Percentiles rank a stretch among this genome's conserved stretches.
Conservation (phyloP, 2,329 filamentous ascomycete genomes). For the Apiospora rasikravindrae region DNA sequence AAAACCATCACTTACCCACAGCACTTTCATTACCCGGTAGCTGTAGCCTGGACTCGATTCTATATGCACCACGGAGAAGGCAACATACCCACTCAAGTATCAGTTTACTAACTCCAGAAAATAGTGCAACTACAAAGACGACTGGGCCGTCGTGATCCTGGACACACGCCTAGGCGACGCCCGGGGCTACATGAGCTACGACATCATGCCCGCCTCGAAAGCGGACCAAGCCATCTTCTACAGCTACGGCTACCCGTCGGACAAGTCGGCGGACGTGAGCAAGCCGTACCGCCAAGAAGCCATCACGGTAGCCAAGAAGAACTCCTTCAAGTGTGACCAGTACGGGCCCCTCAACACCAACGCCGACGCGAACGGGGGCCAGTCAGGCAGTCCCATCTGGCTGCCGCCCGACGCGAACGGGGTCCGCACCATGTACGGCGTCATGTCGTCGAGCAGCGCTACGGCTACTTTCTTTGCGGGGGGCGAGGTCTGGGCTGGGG, state of each 20-base stretch:
- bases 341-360: conserved; percentile 26
- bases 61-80: background rate
- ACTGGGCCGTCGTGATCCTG: conserved; percentile 37
- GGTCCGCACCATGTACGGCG: conserved; percentile 21
- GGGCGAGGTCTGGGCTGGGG: conserved; percentile 23
- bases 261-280: conserved; percentile 22
- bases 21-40: background rate
- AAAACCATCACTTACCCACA: background rate
- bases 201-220: conserved; percentile 21
- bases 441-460: conserved; percentile 23
- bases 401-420: conserved; percentile 3
- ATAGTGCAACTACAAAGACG: conserved; percentile 30
- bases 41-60: too few species aligned
- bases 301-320: conserved; percentile 23
- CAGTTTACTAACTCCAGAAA: background rate
- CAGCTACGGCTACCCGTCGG: conserved; percentile 27
- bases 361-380: conserved; percentile 26
- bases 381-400: conserved; percentile 25
- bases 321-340: conserved; percentile 20
- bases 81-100: background rate
- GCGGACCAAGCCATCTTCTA: conserved; percentile 28
- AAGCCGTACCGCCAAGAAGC: conserved; percentile 26
- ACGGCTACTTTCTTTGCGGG: conserved; percentile 24
- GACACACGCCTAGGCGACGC: conserved; percentile 32
- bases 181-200: conserved; percentile 34